A percentile compares a stretch with the other conserved stretches of the same genome.
phyloP scores from a whole-genome alignment of 1,284 basidiomycete genomes.

The Sporisorium graminicola region DNA sequence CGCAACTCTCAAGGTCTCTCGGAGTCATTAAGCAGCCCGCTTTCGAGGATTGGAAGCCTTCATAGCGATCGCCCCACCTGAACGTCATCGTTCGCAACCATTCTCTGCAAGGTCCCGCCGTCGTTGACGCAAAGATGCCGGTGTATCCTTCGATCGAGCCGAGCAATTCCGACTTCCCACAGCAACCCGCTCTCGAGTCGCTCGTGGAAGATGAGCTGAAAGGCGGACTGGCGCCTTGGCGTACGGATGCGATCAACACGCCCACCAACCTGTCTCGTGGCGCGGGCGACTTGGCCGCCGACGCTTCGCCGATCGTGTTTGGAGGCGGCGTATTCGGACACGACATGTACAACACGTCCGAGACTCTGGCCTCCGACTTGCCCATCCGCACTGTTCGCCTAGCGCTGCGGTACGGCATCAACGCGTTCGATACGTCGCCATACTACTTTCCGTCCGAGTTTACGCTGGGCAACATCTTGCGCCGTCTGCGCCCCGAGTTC shows the following conservation, averaged over 20 bases:
- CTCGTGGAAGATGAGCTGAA: conserved; percentile 33
- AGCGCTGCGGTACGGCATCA: conserved; percentile 80
- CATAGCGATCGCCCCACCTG: not conserved
- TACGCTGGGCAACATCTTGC: conserved; percentile 78
- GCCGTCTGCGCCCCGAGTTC: conserved; percentile 53
- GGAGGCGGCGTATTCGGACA: conserved; percentile 65
- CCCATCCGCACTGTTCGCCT: conserved; percentile 74
- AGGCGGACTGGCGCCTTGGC: conserved; percentile 49
- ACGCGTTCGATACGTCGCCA: conserved; percentile 83
- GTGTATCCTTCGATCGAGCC: conserved; percentile 51
- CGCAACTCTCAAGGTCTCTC: not conserved
- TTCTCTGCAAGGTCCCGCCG: conserved; percentile 1
- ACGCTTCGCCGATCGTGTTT: conserved; percentile 61
- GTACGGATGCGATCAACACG: conserved; percentile 17
- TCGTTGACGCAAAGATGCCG: conserved; percentile 26
- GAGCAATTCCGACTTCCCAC: conserved; percentile 38
- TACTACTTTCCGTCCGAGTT: conserved; percentile 93
- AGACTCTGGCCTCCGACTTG: conserved; percentile 42
- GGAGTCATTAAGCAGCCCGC: not conserved
- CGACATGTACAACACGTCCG: conserved; percentile 63
- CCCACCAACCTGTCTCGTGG: conserved; percentile 17
- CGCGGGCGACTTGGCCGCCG: conserved; percentile 18
- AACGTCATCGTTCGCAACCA: not conserved
- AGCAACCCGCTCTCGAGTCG: conserved; percentile 33
- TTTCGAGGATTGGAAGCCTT: not conserved